A percentile compares a stretch with the other conserved stretches of the same genome.
phyloP scores from a whole-genome alignment of 2,329 filamentous ascomycete genomes.

The Cladosporium sp. region DNA sequence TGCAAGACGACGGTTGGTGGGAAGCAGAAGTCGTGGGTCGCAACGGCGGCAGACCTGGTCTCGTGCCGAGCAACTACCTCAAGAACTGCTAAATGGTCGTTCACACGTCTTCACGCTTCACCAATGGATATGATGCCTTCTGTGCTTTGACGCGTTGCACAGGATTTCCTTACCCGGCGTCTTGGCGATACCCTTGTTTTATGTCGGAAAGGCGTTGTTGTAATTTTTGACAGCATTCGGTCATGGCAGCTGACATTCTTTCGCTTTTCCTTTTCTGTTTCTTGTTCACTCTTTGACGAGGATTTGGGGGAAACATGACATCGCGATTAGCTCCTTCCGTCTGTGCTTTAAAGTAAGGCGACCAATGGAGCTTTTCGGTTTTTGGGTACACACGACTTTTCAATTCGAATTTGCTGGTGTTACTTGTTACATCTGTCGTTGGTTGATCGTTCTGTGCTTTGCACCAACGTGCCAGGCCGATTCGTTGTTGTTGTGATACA shows the following conservation, averaged over 20 bases:
- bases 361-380: too few relatives aligned
- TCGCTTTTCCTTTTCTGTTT: not conserved
- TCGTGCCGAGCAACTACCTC: conserved; percentile 65
- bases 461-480: too few relatives aligned
- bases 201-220: not conserved
- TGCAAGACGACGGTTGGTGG: conserved; percentile 99
- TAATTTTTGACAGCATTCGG: not conserved
- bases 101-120: not conserved
- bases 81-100: conserved; percentile 46
- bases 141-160: not conserved
- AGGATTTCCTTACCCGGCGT: not conserved
- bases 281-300: not conserved
- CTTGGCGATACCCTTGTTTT: conserved; percentile 10
- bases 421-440: too few relatives aligned
- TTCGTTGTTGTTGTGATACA: too few relatives aligned
- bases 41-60: conserved; percentile 49
- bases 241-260: not conserved
- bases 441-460: too few relatives aligned
- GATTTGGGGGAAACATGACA: too few relatives aligned
- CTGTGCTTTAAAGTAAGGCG: too few relatives aligned
- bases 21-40: conserved; percentile 84
- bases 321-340: too few relatives aligned
- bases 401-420: too few relatives aligned
- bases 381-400: too few relatives aligned
- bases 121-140: not conserved